Conservation (phyloP, 75 land plant genomes). For the Sequoia sempervirens region DNA sequence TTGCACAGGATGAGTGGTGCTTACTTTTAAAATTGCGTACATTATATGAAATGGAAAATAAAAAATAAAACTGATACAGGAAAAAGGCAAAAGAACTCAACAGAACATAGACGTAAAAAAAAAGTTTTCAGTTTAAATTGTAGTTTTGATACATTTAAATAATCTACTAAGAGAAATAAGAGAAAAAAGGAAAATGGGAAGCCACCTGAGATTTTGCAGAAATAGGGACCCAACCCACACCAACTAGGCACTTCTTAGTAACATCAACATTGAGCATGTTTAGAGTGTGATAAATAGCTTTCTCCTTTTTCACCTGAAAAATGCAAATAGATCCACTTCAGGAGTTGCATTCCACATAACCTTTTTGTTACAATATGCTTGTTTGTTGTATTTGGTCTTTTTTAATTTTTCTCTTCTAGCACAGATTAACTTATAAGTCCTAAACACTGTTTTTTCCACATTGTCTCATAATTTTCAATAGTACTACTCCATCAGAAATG, state of each 20-base stretch:
- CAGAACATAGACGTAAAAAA: not conserved
- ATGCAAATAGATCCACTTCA: conserved; percentile 3
- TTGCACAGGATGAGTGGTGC: conserved; percentile 3
- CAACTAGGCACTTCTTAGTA: conserved; percentile 96
- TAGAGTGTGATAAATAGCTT: conserved; percentile 89
- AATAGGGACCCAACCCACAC: conserved; percentile 93
- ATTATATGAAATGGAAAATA: not conserved
- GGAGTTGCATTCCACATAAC: not conserved
- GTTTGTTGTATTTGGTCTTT: not conserved
- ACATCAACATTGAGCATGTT: conserved; percentile 98
- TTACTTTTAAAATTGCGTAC: conserved; percentile 1
- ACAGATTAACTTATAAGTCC: not conserved
- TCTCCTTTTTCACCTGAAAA: conserved; percentile 82
- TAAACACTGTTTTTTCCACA: not conserved
- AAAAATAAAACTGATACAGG: not conserved
- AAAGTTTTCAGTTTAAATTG: not conserved
- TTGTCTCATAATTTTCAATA: not conserved
- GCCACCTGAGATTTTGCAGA: conserved; percentile 81
- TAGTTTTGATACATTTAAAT: not conserved
- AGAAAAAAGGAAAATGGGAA: not conserved
- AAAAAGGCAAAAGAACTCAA: not conserved
- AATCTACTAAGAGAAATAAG: not conserved
- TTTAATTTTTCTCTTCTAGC: not conserved
- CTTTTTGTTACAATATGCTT: not conserved
- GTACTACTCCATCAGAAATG: not conserved